Percentiles rank a stretch among this genome's conserved stretches.
Evolutionary conservation across 2,329 filamentous ascomycete species (phyloP).

Genomic region (Sphaceloma murrayae): DNA sequence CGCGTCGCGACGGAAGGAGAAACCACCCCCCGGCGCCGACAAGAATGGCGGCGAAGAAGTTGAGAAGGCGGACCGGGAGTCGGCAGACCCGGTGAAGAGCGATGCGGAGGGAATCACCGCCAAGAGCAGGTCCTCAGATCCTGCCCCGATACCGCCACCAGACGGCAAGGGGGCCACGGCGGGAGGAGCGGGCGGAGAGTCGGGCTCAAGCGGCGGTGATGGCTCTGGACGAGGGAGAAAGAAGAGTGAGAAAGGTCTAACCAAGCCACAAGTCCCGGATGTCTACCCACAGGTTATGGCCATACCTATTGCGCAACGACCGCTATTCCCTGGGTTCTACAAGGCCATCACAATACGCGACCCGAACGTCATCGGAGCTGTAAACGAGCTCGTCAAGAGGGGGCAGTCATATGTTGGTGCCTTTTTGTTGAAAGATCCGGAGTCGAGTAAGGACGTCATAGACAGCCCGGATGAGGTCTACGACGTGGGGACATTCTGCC

Average conservation of each 20-base stretch:
- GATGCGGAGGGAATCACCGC: slow-evolving; percentile 27
- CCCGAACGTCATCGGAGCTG: slow-evolving; percentile 79
- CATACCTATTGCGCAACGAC: slow-evolving; percentile 87
- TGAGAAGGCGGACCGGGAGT: slow-evolving; percentile 39
- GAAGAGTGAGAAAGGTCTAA: slow-evolving; percentile 60
- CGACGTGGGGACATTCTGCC: slow-evolving; percentile 92
- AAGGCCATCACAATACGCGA: slow-evolving; percentile 97
- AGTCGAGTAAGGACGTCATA: slow-evolving; percentile 87
- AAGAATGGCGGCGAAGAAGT: slow-evolving; percentile 30
- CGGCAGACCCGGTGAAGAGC: slow-evolving; percentile 42
- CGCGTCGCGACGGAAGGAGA: slow-evolving; percentile 46
- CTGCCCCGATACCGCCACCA: slow-evolving; percentile 29
- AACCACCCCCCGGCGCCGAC: slow-evolving; percentile 41
- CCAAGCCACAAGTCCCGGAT: slow-evolving; percentile 84
- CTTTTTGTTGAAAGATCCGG: slow-evolving; percentile 96
- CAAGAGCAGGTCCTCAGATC: slow-evolving; percentile 18
- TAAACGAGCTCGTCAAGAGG: slow-evolving; percentile 92
- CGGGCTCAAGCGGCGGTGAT: slow-evolving; percentile 34
- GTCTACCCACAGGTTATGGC: slow-evolving; percentile 97
- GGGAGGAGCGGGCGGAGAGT: slow-evolving; percentile 43
- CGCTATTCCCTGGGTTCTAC: slow-evolving; percentile 95
- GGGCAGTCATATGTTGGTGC: slow-evolving; percentile 96
- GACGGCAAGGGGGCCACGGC: slow-evolving; percentile 53
- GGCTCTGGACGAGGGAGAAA: slow-evolving; percentile 59
- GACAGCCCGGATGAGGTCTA: slow-evolving; percentile 85